Evolutionary conservation across 2,329 filamentous ascomycete genomes (phyloP).

Genomic region (Calonectria multiphialidica): DNA sequence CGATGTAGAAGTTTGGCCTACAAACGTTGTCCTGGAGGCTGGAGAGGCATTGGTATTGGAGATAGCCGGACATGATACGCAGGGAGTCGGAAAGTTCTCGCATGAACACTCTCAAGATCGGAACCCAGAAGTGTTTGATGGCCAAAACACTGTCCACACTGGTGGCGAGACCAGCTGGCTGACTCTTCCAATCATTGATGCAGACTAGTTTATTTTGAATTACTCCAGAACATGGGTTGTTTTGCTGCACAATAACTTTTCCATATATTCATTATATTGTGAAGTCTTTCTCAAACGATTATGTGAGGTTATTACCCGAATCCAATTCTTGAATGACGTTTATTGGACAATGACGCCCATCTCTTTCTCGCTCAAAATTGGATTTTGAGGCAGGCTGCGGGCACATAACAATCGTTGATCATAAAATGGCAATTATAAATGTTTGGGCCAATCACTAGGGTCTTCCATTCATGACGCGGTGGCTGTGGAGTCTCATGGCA

Average conservation of each 20-base stretch:
- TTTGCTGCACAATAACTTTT: too few relatives aligned
- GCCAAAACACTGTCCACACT: background rate
- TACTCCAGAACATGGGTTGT: background rate
- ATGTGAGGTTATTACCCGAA: too few relatives aligned
- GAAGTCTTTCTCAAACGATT: background rate
- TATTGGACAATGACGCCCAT: too few relatives aligned
- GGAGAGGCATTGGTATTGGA: constrained; percentile 68
- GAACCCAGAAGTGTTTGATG: background rate
- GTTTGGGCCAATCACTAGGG: too few relatives aligned
- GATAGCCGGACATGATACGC: constrained; percentile 67
- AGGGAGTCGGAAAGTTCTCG: constrained; percentile 68
- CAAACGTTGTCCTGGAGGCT: constrained; percentile 63
- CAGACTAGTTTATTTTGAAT: background rate
- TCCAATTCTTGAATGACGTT: too few relatives aligned
- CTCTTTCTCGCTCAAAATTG: too few relatives aligned
- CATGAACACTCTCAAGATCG: constrained; percentile 48
- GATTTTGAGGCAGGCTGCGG: too few relatives aligned
- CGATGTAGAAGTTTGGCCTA: constrained; percentile 75
- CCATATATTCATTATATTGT: background rate
- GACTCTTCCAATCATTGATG: background rate
- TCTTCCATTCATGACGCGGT: too few relatives aligned
- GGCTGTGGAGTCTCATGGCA: too few relatives aligned
- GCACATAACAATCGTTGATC: too few relatives aligned
- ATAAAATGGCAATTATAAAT: too few relatives aligned
- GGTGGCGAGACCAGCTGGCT: background rate